Base-by-base conservation (phyloP, 2,329 filamentous ascomycete species). In the Phyllosticta citrichinensis region DNA sequence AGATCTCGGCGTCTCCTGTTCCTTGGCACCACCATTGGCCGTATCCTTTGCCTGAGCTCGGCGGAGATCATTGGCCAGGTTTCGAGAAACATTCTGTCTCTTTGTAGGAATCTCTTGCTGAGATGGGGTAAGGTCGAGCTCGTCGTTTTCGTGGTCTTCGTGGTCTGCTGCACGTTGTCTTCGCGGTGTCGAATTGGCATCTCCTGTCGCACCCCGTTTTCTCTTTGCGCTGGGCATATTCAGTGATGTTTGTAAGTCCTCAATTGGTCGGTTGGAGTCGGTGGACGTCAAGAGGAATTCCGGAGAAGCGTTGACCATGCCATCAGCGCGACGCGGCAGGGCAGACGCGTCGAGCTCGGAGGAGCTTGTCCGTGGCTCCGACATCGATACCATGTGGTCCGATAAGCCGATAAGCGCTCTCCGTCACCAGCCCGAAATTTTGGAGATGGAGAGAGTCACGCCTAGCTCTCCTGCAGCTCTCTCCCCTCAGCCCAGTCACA, bases 1-100 rank as follows among this genome's bases (percentile, higher is more conserved):
- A 2, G 77, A 78, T 62, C 68, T 75, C 9, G 77, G 78, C 1
- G 77, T 80, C 2, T 66, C 67, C 25, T 11, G 51, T 11, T 52
- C 67, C 66, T 22, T 70, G 71, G 50, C 3, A n/a, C 27, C 22
- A 25, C 52, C 22, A 17, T 62, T 35, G 5, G 24, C 8, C 19
- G 14, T 70, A 70, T 22, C 71, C 71, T 58, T 72, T 68, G 35
- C 65, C 66, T 22, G 71, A 67, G 12, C 50, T 14, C 59, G 59
- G 4, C 50, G 51, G 19, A 62, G 51, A 11, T 56, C 55, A 27
- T 56, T 51, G 35, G 33, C 52, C 22, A 62, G 25, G 19, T 57
- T 61, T 20, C 70, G 66, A n/a, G 62, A 58, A n/a, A 66, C 58
- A 1, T 65, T 61, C 11, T 61, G 55, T 4, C 22, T 47, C 35